These are phyloP conservation scores for Paecilomyces fulvus DNA, from an alignment of 2,329 filamentous ascomycete genomes.

Conservation along the genomic window DNA sequence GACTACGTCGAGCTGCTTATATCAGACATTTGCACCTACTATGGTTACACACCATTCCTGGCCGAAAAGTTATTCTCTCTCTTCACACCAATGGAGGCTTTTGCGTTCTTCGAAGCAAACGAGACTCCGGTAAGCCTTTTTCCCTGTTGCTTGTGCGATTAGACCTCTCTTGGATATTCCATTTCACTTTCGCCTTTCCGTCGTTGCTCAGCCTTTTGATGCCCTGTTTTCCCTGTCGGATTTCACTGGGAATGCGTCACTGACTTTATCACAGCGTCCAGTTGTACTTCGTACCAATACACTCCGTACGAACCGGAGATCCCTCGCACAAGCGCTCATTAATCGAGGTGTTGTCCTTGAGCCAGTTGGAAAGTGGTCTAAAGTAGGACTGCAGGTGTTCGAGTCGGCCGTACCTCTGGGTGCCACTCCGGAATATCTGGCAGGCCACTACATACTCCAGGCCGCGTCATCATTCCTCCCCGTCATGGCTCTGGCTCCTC, in stretches of 20 bases:
- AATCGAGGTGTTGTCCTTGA: constrained; percentile 94
- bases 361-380: constrained; percentile 97
- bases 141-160: not conserved
- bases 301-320: constrained; percentile 64
- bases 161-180: not conserved
- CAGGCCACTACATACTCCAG: constrained; percentile 95
- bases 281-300: constrained; percentile 97
- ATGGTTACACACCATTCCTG: constrained; percentile 90
- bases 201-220: not conserved
- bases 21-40: constrained; percentile 91
- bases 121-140: constrained; percentile 55
- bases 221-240: not conserved
- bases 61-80: constrained; percentile 91
- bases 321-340: constrained; percentile 87
- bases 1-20: constrained; percentile 84
- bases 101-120: constrained; percentile 98
- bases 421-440: constrained; percentile 94
- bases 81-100: constrained; percentile 86
- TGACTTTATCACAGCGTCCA: constrained; percentile 46
- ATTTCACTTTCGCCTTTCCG: not conserved
- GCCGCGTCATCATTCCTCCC: constrained; percentile 94
- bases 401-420: constrained; percentile 80
- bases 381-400: constrained; percentile 94
- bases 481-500: constrained; percentile 92
- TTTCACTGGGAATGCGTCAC: not conserved